These are phyloP conservation scores for Ophiobolus disseminans DNA, from an alignment of 2,329 filamentous ascomycete genomes.

Conservation along the genomic window DNA sequence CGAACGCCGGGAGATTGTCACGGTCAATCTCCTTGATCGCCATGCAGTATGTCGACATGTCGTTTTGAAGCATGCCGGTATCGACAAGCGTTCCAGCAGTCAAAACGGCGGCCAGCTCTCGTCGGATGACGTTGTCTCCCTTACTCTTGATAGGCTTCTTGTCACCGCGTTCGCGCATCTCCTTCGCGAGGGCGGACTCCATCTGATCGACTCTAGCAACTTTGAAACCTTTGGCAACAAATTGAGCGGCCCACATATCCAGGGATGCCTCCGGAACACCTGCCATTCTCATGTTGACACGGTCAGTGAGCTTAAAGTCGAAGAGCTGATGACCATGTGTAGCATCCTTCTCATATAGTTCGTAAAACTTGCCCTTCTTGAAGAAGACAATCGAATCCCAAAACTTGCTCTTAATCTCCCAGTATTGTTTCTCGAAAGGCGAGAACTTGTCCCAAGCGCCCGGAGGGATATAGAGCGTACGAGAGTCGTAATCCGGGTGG, in stretches of 20 bases:
- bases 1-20: slow-evolving; percentile 81
- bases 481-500: slow-evolving; percentile 88
- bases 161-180: slow-evolving; percentile 92
- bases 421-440: slow-evolving; percentile 97
- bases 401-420: slow-evolving; percentile 98
- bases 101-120: slow-evolving; percentile 88
- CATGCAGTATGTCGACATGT: slow-evolving; percentile 96
- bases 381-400: slow-evolving; percentile 99
- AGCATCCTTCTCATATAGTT: slow-evolving; percentile 96
- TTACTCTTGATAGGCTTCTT: slow-evolving; percentile 60
- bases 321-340: slow-evolving; percentile 96
- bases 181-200: slow-evolving; percentile 93
- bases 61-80: slow-evolving; percentile 94
- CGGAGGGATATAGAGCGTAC: slow-evolving; percentile 89
- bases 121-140: slow-evolving; percentile 89
- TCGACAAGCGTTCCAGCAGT: slow-evolving; percentile 94
- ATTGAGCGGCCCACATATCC: slow-evolving; percentile 98
- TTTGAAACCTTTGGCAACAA: slow-evolving; percentile 97
- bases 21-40: slow-evolving; percentile 79
- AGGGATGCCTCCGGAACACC: slow-evolving; percentile 94
- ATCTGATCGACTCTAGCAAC: slow-evolving; percentile 96
- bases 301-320: slow-evolving; percentile 94
- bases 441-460: slow-evolving; percentile 82
- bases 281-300: slow-evolving; percentile 99
- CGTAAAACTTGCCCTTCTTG: slow-evolving; percentile 99